Evolutionary conservation across 345 rosid genomes (phyloP), one percentile per base, ranked within the genome.

Genomic region (Abelmoschus esculentus): DNA sequence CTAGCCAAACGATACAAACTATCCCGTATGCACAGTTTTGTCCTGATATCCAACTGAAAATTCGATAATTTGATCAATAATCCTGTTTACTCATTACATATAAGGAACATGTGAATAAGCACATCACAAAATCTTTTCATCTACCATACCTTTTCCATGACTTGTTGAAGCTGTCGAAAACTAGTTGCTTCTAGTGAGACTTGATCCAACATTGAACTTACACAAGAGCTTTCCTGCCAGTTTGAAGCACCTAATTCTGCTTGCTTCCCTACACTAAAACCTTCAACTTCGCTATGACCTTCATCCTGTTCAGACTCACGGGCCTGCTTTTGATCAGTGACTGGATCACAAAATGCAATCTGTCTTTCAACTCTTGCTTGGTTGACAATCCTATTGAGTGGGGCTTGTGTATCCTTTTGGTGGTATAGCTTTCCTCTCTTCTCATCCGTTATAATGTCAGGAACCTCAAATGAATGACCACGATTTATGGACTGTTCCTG

Each of bases 111-210:
- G n/a, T 4, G 13, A 50, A 50, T n/a, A 4, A 14, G 19, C 19
- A 50, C 55, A 50, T 50, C 18, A 50, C 8, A 50, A 50, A 50
- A 15, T 15, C 19, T 50, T 50, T 50, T 15, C 18, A 50, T 50
- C 55, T 4, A 15, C 7, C 15, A 50, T 50, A 50, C 55, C 55
- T 50, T 50, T 50, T n/a, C 55, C 55, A 50, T 50, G 1, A 50
- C 55, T 15, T 47, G 52, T 47, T 47, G 52, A 47, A 47, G 52
- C 52, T 47, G 52, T 6, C 7, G 18, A 50, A 50, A 50, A 81
- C 96, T 90, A 64, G 84, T 83, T 68, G 88, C 95, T 70, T 92
- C 90, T 57, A 86, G 74, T 32, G 98, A 90, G 79, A 83, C 78
- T 77, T 82, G 96, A 83, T 85, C 85, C 76, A 81, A 74, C 49